These are phyloP conservation scores for Phytophthora kernoviae DNA, from an alignment of 352 stramenopile species.

Conservation along the genomic window DNA sequence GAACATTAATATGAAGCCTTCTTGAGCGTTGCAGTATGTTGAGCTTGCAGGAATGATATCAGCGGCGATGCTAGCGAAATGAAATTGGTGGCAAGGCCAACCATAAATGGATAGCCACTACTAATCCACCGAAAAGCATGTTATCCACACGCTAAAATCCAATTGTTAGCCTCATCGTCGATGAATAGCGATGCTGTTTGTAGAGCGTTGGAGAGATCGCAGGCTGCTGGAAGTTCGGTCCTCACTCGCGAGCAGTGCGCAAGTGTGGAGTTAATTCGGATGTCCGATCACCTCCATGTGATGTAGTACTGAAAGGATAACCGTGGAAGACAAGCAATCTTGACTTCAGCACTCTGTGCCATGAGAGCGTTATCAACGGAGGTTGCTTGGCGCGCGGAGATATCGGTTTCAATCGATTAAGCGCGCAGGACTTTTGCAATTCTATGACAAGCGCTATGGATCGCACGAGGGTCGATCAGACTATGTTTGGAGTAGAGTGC, in stretches of 20 bases:
- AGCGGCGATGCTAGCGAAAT: too few species aligned
- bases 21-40: too few species aligned
- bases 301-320: slow-evolving; percentile 13
- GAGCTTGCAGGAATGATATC: too few species aligned
- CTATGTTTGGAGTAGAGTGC: too few species aligned
- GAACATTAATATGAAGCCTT: too few species aligned
- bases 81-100: not conserved
- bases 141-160: not conserved
- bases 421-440: too few species aligned
- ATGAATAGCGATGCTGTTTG: slow-evolving; percentile 12
- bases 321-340: not conserved
- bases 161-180: slow-evolving; percentile 3
- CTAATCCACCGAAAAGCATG: not conserved
- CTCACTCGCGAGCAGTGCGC: slow-evolving; percentile 1
- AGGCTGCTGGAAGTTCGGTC: not conserved
- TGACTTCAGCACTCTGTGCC: not conserved
- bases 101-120: not conserved
- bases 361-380: not conserved
- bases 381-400: not conserved
- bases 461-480: not conserved
- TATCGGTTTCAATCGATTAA: not conserved
- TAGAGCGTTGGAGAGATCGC: not conserved
- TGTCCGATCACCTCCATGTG: slow-evolving; percentile 12
- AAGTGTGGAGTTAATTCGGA: slow-evolving; percentile 10
- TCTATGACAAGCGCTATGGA: slow-evolving; percentile 1